A percentile compares a stretch with the other conserved stretches of the same genome.
These are phyloP conservation scores for Taxawa tesnikishii DNA, from an alignment of 2,329 filamentous ascomycete genomes.

Conservation along the genomic window DNA sequence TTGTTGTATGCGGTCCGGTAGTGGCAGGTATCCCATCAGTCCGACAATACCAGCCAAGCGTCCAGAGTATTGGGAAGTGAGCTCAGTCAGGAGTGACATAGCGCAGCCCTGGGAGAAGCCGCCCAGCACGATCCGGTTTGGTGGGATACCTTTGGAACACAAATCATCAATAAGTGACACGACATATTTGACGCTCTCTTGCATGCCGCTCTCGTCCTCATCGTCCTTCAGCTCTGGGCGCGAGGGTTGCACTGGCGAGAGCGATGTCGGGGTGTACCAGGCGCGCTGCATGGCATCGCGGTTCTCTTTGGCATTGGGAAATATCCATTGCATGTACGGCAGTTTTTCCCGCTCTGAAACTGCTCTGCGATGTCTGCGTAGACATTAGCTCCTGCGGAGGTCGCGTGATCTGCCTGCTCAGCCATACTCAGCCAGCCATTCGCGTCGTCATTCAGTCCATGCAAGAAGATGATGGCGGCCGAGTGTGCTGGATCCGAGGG, in stretches of 20 bases:
- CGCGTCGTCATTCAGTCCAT: slow-evolving; percentile 35
- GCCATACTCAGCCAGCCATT: slow-evolving; percentile 28
- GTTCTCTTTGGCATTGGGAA: slow-evolving; percentile 37
- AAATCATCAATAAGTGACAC: slow-evolving; percentile 30
- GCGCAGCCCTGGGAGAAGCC: slow-evolving; percentile 38
- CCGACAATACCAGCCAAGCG: slow-evolving; percentile 29
- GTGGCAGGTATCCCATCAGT: slow-evolving; percentile 35
- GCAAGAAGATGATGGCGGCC: slow-evolving; percentile 34
- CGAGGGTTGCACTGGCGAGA: slow-evolving; percentile 23
- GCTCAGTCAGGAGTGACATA: slow-evolving; percentile 29
- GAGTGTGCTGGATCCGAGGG: slow-evolving; percentile 22
- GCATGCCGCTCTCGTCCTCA: slow-evolving; percentile 34
- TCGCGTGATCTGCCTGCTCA: no score
- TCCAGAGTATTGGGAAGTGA: slow-evolving; percentile 27
- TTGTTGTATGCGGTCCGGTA: slow-evolving; percentile 24
- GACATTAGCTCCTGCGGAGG: neutral
- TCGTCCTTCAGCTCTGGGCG: slow-evolving; percentile 31
- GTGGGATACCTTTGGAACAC: slow-evolving; percentile 26
- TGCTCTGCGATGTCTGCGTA: slow-evolving; percentile 29
- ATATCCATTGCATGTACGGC: slow-evolving; percentile 35
- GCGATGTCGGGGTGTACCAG: slow-evolving; percentile 32
- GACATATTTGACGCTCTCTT: slow-evolving; percentile 26
- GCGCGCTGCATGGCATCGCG: slow-evolving; percentile 32
- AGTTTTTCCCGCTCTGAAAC: slow-evolving; percentile 37
- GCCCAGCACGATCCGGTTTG: slow-evolving; percentile 31